These are phyloP conservation scores for Cucurbita ficifolia DNA, from an alignment of 306 rosid genomes.

Conservation along the genomic window DNA sequence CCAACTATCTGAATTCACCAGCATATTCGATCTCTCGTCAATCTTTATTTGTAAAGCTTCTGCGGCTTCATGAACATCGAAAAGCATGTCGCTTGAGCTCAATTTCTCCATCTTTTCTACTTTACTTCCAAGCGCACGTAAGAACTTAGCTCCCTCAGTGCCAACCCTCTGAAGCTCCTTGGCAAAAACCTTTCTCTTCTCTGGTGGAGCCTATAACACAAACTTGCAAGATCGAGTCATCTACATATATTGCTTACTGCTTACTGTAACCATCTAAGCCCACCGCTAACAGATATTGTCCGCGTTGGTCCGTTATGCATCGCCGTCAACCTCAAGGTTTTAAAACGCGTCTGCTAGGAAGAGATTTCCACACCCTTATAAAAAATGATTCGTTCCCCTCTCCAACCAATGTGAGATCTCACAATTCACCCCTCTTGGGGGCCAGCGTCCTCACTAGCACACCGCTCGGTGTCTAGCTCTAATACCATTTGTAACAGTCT, in stretches of 20 bases:
- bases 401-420: no score
- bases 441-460: no score
- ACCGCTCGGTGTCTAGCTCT: no score
- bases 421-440: no score
- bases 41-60: slow-evolving; percentile 72
- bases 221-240: neutral
- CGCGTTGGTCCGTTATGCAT: no score
- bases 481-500: no score
- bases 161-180: slow-evolving; percentile 68
- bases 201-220: slow-evolving; percentile 62
- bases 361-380: no score
- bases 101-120: slow-evolving; percentile 72
- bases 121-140: slow-evolving; percentile 67
- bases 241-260: neutral
- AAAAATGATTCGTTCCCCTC: no score
- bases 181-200: slow-evolving; percentile 57
- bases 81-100: slow-evolving; percentile 47
- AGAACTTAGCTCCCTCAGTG: slow-evolving; percentile 57
- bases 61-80: slow-evolving; percentile 73
- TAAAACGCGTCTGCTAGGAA: no score
- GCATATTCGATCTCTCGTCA: slow-evolving; percentile 62
- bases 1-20: slow-evolving; percentile 69
- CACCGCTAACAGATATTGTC: no score
- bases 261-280: no score
- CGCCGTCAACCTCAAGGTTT: no score